These are phyloP conservation scores for Ceratocystis colombiana DNA, from an alignment of 2,329 filamentous ascomycete species.

Conservation along the genomic window DNA sequence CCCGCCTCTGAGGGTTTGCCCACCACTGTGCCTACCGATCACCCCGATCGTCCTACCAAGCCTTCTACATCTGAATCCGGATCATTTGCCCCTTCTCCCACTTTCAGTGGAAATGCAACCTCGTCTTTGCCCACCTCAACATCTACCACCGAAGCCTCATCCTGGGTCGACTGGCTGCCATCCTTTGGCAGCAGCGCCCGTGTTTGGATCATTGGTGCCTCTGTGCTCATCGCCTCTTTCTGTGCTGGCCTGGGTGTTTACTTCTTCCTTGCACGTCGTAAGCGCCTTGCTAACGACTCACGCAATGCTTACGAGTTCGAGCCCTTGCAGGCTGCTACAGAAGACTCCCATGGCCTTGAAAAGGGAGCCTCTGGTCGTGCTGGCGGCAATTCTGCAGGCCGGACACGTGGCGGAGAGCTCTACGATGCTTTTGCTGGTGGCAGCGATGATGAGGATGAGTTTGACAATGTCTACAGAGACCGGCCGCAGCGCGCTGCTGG, in stretches of 20 bases:
- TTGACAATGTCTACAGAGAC: slow-evolving; percentile 38
- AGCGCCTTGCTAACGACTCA: slow-evolving; percentile 60
- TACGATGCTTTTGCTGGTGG: slow-evolving; percentile 97
- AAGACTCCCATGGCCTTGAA: slow-evolving; percentile 47
- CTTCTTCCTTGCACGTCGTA: slow-evolving; percentile 68
- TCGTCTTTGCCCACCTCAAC: slow-evolving; percentile 25
- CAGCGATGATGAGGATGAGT: slow-evolving; percentile 50
- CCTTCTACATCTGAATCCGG: slow-evolving; percentile 28
- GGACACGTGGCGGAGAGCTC: slow-evolving; percentile 68
- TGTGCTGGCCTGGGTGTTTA: slow-evolving; percentile 71
- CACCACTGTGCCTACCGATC: slow-evolving; percentile 46
- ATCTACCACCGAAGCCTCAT: slow-evolving; percentile 37
- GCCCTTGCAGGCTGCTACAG: slow-evolving; percentile 67
- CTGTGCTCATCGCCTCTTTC: slow-evolving; percentile 77
- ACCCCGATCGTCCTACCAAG: slow-evolving; percentile 54
- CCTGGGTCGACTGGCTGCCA: slow-evolving; percentile 77
- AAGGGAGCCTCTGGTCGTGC: slow-evolving; percentile 28
- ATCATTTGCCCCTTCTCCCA: slow-evolving; percentile 37
- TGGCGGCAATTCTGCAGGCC: slow-evolving; percentile 33
- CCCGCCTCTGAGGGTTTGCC: slow-evolving; percentile 43
- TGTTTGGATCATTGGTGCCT: slow-evolving; percentile 83
- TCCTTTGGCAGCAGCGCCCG: slow-evolving; percentile 84
- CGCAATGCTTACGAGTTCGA: slow-evolving; percentile 90
- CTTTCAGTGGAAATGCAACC: slow-evolving; percentile 37
- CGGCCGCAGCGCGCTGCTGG: slow-evolving; percentile 22